A percentile compares a stretch with the other conserved stretches of the same genome.
phyloP scores from a whole-genome alignment of 345 rosid genomes.

The Hibiscus tridactylites region DNA sequence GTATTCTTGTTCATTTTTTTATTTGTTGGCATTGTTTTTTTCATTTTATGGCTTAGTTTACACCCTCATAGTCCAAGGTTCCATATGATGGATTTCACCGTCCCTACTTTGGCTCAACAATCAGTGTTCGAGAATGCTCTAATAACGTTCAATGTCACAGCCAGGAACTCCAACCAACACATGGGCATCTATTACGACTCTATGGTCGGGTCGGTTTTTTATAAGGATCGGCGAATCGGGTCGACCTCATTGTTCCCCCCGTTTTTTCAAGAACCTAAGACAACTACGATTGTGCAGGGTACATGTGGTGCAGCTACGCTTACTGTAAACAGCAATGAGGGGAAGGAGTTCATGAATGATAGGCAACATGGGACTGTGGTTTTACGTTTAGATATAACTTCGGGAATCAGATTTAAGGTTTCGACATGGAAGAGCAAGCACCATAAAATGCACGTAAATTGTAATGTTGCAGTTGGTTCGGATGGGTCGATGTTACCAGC shows the following conservation, averaged over 20 bases:
- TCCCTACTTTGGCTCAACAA: conserved; percentile 41
- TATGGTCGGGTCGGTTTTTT: conserved; percentile 46
- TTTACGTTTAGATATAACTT: conserved; percentile 54
- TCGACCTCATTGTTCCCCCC: conserved; percentile 28
- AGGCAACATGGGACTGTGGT: conserved; percentile 45
- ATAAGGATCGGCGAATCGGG: conserved; percentile 53
- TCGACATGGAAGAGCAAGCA: conserved; percentile 50
- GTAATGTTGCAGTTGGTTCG: conserved; percentile 47
- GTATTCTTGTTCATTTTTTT: conserved; percentile 46
- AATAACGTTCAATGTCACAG: conserved; percentile 51
- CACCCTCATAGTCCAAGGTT: conserved; percentile 87
- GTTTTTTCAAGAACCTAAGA: conserved; percentile 67
- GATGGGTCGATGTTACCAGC: conserved; percentile 52
- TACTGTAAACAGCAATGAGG: conserved; percentile 39
- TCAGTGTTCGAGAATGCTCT: conserved; percentile 45
- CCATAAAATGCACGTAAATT: conserved; percentile 60
- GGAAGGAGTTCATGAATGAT: conserved; percentile 55
- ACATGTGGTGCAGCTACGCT: conserved; percentile 54
- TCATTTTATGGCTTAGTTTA: conserved; percentile 72
- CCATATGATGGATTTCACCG: conserved; percentile 33
- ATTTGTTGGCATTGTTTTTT: conserved; percentile 33
- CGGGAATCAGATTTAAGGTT: conserved; percentile 58
- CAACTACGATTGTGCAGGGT: conserved; percentile 37
- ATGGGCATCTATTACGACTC: conserved; percentile 53
- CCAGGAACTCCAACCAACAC: conserved; percentile 64